These are phyloP conservation scores for Suillus spraguei DNA, from an alignment of 768 basidiomycete species.

Conservation along the genomic window DNA sequence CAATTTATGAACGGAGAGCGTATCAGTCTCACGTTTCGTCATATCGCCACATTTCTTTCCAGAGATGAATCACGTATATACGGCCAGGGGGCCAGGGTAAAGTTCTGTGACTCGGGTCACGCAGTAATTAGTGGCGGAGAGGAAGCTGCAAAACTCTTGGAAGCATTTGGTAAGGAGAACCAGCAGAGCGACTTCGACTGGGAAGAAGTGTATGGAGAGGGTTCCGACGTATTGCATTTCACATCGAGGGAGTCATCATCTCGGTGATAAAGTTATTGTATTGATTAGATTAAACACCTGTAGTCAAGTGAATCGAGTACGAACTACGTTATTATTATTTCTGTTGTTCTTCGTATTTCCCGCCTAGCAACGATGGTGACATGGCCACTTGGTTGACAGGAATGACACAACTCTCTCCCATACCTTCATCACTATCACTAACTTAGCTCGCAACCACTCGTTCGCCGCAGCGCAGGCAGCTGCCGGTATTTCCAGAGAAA, in stretches of 20 bases:
- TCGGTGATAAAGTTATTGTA: conserved; percentile 15
- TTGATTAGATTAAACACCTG: conserved; percentile 13
- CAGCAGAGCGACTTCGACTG: conserved; percentile 71
- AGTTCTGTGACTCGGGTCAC: conserved; percentile 55
- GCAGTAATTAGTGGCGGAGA: conserved; percentile 53
- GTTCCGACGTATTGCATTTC: conserved; percentile 72
- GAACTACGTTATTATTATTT: conserved; percentile 26
- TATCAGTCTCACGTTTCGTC: conserved; percentile 80
- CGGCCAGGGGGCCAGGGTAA: conserved; percentile 73
- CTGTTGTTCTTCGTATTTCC: conserved; percentile 14
- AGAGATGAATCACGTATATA: conserved; percentile 55
- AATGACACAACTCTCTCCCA: conserved; percentile 7
- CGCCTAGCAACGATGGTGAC: conserved; percentile 28
- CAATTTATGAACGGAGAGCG: conserved; percentile 58
- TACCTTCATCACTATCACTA: conserved; percentile 7
- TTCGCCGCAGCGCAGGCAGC: conserved; percentile 18
- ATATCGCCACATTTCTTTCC: conserved; percentile 75
- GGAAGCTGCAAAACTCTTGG: conserved; percentile 52
- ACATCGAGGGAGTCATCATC: conserved; percentile 24
- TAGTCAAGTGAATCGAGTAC: not conserved
- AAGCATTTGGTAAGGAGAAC: conserved; percentile 77
- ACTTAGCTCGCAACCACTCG: conserved; percentile 2
- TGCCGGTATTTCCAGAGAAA: conserved; percentile 8
- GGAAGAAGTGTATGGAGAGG: conserved; percentile 63
- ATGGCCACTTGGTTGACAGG: not conserved